Evolutionary conservation across 345 rosid genomes (phyloP), one percentile per base, ranked within the genome.

Genomic region (Lepidium aucheri): DNA sequence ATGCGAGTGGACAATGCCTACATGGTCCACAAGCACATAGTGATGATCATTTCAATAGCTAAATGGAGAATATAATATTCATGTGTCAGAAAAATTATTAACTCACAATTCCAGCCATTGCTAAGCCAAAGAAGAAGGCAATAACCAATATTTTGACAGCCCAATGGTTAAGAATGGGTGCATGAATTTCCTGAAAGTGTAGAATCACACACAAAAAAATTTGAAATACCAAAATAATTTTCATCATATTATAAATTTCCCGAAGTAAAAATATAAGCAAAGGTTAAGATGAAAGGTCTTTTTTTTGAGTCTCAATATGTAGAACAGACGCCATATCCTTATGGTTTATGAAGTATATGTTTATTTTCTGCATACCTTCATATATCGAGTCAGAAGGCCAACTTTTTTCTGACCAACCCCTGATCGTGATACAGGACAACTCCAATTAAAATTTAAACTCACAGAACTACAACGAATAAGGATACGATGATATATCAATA

Each of bases 91-190:
- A 60, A 73, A 43, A 53, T 20, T 33, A 65, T 70, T 54, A 70
- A 81, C 98, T 93, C 77, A 93, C 96, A 58, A 88, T 83, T 79
- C 96, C 80, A 68, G 90, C 85, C 81, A 93, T 77, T 53, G 94
- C 35, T 61, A 86, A 77, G 43, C 90, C 98, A 78, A 76, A 76
- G 79, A 93, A 93, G 76, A 79, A 75, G 41, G 94, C 78, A 76
- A 90, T 63, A 51, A 93, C 97, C 20, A 74, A 39, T 63, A 88
- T 69, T 77, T 93, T 90, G 51, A 93, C 94, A 65, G 81, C 90
- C 97, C 93, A 90, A 70, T 78, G 76, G 73, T 79, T 77, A 66
- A 93, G 96, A 44, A 85, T 63, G 7, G 88, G 97, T 33, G 96
- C 97, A 78, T 93, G 96, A 44, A 93, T 67, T 80, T 85, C 91